A percentile compares a stretch with the other conserved stretches of the same genome.
Evolutionary conservation across 2,329 filamentous ascomycete genomes (phyloP).

Genomic region (Nectriaceae sp.): DNA sequence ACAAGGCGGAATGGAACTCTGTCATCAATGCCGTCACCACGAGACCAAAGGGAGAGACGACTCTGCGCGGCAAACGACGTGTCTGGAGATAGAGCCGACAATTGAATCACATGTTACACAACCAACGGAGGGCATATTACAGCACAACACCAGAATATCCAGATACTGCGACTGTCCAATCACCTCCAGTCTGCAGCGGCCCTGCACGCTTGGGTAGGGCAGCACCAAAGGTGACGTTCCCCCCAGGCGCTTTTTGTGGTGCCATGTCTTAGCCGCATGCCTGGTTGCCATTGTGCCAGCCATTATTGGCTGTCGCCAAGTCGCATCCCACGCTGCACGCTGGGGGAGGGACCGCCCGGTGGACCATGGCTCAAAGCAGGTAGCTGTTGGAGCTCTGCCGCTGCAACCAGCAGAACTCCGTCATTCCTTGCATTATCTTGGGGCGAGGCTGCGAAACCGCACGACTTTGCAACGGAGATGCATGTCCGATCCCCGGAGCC

Average conservation of each 20-base stretch:
- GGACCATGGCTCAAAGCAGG: slow-evolving; percentile 20
- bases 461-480: background rate
- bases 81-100: background rate
- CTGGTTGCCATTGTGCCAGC: slow-evolving; percentile 23
- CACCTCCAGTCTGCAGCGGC: slow-evolving; percentile 12
- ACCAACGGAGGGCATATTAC: background rate
- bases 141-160: background rate
- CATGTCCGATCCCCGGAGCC: background rate
- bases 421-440: slow-evolving; percentile 11
- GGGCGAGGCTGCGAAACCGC: slow-evolving; percentile 6
- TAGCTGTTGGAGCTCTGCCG: slow-evolving; percentile 22
- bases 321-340: slow-evolving; percentile 22
- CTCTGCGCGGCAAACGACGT: background rate
- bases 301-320: slow-evolving; percentile 23
- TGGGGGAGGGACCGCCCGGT: slow-evolving; percentile 16
- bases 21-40: background rate
- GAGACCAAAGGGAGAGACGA: background rate
- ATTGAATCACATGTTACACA: slow-evolving; percentile 5
- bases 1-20: background rate
- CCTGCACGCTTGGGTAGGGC: slow-evolving; percentile 20
- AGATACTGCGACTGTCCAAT: background rate
- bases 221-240: slow-evolving; percentile 27
- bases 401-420: slow-evolving; percentile 17
- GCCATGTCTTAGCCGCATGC: slow-evolving; percentile 29
- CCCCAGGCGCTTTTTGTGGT: slow-evolving; percentile 15